Evolutionary conservation across 495 filamentous ascomycete species (phyloP).

Genomic region (Tuber indicum): DNA sequence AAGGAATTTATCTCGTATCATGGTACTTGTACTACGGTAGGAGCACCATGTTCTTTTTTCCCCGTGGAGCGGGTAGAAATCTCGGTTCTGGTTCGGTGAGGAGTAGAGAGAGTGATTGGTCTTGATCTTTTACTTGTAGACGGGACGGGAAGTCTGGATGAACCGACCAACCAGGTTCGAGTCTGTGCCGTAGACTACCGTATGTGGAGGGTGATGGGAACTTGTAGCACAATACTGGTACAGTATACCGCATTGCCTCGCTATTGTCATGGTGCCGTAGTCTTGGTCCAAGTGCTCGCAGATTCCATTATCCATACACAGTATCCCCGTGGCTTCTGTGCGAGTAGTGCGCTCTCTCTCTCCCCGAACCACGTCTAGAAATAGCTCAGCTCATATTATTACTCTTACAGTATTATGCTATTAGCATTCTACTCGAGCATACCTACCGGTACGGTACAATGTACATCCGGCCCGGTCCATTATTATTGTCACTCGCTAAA

Average conservation of each 20-base stretch:
- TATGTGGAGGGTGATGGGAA: neutral
- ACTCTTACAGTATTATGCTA: too few relatives aligned
- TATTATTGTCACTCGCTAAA: neutral
- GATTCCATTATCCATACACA: neutral
- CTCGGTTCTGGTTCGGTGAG: neutral
- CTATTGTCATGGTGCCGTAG: neutral
- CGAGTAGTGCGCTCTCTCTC: neutral
- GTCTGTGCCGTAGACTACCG: neutral
- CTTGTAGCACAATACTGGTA: neutral
- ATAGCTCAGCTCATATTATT: neutral
- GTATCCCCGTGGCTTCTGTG: neutral
- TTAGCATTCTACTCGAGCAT: neutral
- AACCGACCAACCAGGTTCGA: neutral
- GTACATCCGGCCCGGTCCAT: neutral
- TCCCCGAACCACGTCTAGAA: neutral
- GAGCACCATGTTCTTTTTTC: neutral
- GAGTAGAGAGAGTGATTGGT: neutral
- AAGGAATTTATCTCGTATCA: neutral
- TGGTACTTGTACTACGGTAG: neutral
- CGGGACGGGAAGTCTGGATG: neutral
- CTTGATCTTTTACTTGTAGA: neutral
- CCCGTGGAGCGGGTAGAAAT: neutral
- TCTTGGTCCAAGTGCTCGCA: neutral
- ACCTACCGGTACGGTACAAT: neutral
- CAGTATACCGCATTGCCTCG: neutral